A percentile compares a stretch with the other conserved stretches of the same genome.
Evolutionary conservation across 129 eudicot genomes (phyloP).

Genomic region (Flaveria brownii): DNA sequence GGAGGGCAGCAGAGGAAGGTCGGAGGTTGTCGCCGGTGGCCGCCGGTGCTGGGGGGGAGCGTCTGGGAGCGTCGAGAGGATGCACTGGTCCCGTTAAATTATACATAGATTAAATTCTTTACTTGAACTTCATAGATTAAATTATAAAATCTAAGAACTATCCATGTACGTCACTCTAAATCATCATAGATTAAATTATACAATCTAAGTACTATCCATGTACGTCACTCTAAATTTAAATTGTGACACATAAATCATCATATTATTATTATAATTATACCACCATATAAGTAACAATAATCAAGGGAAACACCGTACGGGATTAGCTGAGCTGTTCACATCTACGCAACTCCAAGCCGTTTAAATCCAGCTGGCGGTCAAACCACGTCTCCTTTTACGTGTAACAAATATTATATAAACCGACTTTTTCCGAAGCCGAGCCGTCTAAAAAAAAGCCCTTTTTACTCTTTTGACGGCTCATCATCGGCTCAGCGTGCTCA

Average conservation of each 20-base stretch:
- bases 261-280: background rate
- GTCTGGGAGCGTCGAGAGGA: too few relatives aligned
- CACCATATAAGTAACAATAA: background rate
- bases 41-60: too few relatives aligned
- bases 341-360: constrained; percentile 11
- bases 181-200: too few relatives aligned
- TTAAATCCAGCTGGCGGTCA: constrained; percentile 38
- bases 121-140: too few relatives aligned
- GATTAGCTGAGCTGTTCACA: constrained; percentile 26
- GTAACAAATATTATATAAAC: background rate
- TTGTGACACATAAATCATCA: background rate
- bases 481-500: constrained; percentile 38
- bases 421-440: constrained; percentile 33
- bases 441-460: background rate
- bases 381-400: constrained; percentile 29
- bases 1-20: too few relatives aligned
- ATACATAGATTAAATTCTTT: too few relatives aligned
- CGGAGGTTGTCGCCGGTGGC: too few relatives aligned
- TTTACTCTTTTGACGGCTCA: constrained; percentile 5
- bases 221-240: background rate
- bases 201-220: background rate
- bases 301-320: constrained; percentile 7
- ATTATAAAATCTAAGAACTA: background rate
- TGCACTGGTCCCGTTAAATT: too few relatives aligned
- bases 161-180: background rate